These are phyloP conservation scores for Extremus antarcticus DNA, from an alignment of 495 filamentous ascomycete genomes.

Conservation along the genomic window DNA sequence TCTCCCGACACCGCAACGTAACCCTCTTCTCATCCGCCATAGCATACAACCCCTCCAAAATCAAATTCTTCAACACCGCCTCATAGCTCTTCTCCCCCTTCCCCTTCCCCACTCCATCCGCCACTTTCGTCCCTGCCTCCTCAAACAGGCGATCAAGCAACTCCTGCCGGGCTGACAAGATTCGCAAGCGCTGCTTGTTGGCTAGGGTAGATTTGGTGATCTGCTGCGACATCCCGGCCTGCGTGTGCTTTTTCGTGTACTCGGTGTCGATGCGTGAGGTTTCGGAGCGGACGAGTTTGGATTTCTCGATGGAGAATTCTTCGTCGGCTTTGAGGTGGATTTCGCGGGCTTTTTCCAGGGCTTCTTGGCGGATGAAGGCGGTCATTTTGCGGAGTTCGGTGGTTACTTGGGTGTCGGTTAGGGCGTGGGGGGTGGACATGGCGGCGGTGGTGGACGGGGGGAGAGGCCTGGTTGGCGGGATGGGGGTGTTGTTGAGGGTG, in stretches of 20 bases:
- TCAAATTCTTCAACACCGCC: slow-evolving; percentile 59
- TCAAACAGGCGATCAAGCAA: slow-evolving; percentile 89
- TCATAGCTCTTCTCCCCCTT: slow-evolving; percentile 61
- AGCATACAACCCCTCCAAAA: slow-evolving; percentile 84
- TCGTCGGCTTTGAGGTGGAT: slow-evolving; percentile 97
- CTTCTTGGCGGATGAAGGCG: slow-evolving; percentile 98
- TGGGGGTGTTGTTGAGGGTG: neutral
- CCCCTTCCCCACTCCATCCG: slow-evolving; percentile 39
- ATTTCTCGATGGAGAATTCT: slow-evolving; percentile 96
- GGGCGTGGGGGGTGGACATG: slow-evolving; percentile 86
- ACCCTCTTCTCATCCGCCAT: slow-evolving; percentile 64
- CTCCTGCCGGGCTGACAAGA: slow-evolving; percentile 77
- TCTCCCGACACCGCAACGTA: slow-evolving; percentile 60
- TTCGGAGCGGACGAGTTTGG: slow-evolving; percentile 92
- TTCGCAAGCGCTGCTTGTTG: slow-evolving; percentile 85
- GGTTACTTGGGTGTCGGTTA: slow-evolving; percentile 96
- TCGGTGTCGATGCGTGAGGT: slow-evolving; percentile 78
- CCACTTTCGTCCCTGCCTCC: slow-evolving; percentile 55
- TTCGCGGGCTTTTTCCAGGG: slow-evolving; percentile 88
- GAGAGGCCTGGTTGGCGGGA: neutral
- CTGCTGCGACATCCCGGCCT: slow-evolving; percentile 92
- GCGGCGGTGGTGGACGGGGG: slow-evolving; percentile 30
- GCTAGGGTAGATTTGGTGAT: slow-evolving; percentile 87
- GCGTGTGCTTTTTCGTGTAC: slow-evolving; percentile 98
- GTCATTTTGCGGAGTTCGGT: slow-evolving; percentile 99